These are phyloP conservation scores for Neurospora cerealis DNA, from an alignment of 495 filamentous ascomycete species.

Conservation along the genomic window DNA sequence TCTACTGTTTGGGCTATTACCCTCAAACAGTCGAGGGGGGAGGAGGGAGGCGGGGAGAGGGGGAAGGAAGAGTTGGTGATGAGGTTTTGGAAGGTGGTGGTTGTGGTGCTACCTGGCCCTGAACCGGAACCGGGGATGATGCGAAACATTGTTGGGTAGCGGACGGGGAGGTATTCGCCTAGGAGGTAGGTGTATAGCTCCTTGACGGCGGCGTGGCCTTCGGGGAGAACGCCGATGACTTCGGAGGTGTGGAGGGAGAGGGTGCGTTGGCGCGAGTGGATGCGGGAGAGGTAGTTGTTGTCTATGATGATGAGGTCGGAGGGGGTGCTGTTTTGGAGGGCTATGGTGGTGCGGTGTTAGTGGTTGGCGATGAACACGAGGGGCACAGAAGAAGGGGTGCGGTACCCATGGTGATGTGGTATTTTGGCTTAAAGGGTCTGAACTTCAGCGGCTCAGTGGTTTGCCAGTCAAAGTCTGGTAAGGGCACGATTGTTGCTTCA, in stretches of 20 bases:
- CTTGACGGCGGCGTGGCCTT: conserved; percentile 38
- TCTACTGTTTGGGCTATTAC: conserved; percentile 53
- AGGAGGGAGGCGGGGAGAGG: conserved; percentile 17
- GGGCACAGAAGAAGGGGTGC: background rate
- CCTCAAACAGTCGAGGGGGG: conserved; percentile 29
- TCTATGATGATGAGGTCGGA: conserved; percentile 59
- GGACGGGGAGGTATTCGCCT: conserved; percentile 50
- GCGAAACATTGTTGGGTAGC: conserved; percentile 56
- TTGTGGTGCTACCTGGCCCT: background rate
- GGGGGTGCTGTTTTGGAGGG: conserved; percentile 39
- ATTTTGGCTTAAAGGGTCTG: conserved; percentile 61
- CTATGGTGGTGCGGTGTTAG: conserved; percentile 7
- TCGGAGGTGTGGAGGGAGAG: conserved; percentile 39
- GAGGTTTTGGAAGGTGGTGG: conserved; percentile 26
- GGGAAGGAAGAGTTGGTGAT: conserved; percentile 38
- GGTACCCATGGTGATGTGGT: conserved; percentile 65
- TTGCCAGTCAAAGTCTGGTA: conserved; percentile 51
- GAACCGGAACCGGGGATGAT: conserved; percentile 4
- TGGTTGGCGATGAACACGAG: background rate
- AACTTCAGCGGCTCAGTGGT: conserved; percentile 49
- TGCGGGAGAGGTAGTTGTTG: conserved; percentile 48
- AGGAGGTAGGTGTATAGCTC: conserved; percentile 61
- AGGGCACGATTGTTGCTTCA: conserved; percentile 34
- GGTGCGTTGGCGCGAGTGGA: conserved; percentile 42
- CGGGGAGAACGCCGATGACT: conserved; percentile 34